These are phyloP conservation scores for Uncinocarpus reesii DNA, from an alignment of 2,329 filamentous ascomycete genomes.

Conservation along the genomic window DNA sequence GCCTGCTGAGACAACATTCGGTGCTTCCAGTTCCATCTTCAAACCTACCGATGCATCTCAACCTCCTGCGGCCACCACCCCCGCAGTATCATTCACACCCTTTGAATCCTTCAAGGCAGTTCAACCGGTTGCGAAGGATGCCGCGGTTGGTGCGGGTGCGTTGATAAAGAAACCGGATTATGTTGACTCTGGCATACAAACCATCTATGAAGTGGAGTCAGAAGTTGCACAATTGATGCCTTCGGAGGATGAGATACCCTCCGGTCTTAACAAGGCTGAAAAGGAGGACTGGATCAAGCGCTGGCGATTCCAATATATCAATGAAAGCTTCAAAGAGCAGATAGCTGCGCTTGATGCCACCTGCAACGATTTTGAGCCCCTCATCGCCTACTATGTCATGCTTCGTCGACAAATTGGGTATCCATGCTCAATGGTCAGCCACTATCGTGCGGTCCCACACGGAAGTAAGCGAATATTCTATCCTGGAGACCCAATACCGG, in stretches of 20 bases:
- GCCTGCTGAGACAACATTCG: neutral
- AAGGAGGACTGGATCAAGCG: constrained; percentile 41
- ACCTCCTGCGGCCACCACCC: neutral
- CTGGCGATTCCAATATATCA: constrained; percentile 23
- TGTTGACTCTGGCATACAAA: constrained; percentile 10
- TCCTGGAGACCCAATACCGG: neutral
- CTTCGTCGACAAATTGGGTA: constrained; percentile 23
- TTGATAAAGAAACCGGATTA: constrained; percentile 6
- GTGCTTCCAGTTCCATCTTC: neutral
- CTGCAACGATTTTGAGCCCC: constrained; percentile 22
- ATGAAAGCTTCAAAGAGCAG: constrained; percentile 34
- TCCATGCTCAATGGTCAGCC: constrained; percentile 19
- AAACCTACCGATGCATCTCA: neutral
- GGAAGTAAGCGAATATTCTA: constrained; percentile 8
- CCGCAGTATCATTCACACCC: neutral
- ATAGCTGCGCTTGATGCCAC: constrained; percentile 20
- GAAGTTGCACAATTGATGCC: constrained; percentile 11
- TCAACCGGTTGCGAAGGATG: neutral
- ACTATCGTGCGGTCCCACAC: constrained; percentile 8
- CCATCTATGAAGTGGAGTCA: constrained; percentile 9
- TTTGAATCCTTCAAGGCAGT: neutral
- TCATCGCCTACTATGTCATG: constrained; percentile 24
- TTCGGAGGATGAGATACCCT: constrained; percentile 11
- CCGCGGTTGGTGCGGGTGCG: neutral
- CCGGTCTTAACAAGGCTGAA: constrained; percentile 43